Evolutionary conservation across 1,139 yeast species (phyloP).

Genomic region (Arxiozyma bovina): DNA sequence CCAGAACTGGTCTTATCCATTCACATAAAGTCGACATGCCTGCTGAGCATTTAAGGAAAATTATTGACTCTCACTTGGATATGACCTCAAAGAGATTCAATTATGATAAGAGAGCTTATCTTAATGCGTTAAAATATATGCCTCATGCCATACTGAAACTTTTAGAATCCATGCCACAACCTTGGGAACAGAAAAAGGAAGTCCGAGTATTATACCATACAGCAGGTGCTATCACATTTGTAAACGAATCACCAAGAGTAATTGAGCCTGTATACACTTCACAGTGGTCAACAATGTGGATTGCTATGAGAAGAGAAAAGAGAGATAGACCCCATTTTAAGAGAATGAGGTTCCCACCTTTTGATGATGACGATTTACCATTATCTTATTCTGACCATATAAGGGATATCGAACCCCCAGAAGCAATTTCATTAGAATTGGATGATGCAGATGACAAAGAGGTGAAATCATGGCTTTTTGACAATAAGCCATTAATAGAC

Average conservation of each 20-base stretch:
- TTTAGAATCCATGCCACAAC: conserved; percentile 95
- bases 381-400: conserved; percentile 72
- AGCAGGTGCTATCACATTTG: conserved; percentile 93
- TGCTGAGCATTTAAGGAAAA: conserved; percentile 84
- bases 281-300: conserved; percentile 94
- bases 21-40: conserved; percentile 80
- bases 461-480: conserved; percentile 72
- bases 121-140: conserved; percentile 88
- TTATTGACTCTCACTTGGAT: conserved; percentile 79
- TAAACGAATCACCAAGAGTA: conserved; percentile 84
- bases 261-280: conserved; percentile 87
- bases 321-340: conserved; percentile 84
- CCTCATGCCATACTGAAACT: conserved; percentile 91
- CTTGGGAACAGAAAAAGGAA: conserved; percentile 87
- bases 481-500: conserved; percentile 63
- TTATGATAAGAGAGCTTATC: conserved; percentile 78
- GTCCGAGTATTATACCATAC: conserved; percentile 84
- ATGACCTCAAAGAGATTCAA: conserved; percentile 71
- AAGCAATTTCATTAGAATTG: conserved; percentile 56
- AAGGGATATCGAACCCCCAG: conserved; percentile 62
- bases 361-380: conserved; percentile 97
- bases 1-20: conserved; percentile 37
- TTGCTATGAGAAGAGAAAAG: conserved; percentile 87
- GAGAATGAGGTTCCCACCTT: conserved; percentile 88
- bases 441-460: conserved; percentile 52